These are phyloP conservation scores for Chrysoporthe deuterocubensis DNA, from an alignment of 2,329 filamentous ascomycete species.

Conservation along the genomic window DNA sequence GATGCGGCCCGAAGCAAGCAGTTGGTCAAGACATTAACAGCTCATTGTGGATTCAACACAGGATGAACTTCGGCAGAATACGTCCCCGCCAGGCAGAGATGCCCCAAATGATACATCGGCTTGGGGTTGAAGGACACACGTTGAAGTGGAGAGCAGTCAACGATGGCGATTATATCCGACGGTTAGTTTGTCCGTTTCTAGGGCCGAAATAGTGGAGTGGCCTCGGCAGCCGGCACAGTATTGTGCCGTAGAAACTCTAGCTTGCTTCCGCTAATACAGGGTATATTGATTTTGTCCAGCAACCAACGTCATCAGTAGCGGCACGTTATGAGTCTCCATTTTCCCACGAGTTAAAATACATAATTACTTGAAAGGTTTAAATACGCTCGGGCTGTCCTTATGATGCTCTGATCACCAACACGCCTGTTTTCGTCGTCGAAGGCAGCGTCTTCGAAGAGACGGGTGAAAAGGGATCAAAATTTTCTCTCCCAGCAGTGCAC, in stretches of 20 bases:
- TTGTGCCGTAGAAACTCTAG: conserved; percentile 22
- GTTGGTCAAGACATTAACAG: background rate
- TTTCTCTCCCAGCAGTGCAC: no score
- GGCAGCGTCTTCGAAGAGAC: background rate
- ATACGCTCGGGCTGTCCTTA: background rate
- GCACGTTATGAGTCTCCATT: conserved; percentile 22
- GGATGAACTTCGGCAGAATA: conserved; percentile 24
- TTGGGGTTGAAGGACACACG: background rate
- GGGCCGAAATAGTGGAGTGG: conserved; percentile 6
- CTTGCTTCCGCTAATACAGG: background rate
- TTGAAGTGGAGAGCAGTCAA: background rate
- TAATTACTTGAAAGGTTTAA: background rate
- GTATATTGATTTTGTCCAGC: conserved; percentile 15
- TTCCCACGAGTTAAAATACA: conserved; percentile 38
- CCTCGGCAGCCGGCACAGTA: conserved; percentile 27
- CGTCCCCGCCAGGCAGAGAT: background rate
- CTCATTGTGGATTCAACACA: conserved; percentile 15
- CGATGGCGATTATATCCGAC: conserved; percentile 20
- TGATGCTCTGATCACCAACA: background rate
- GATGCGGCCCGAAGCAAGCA: conserved; percentile 29
- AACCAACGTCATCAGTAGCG: conserved; percentile 13
- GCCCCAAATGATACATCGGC: background rate
- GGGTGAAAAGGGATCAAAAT: no score
- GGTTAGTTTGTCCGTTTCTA: background rate
- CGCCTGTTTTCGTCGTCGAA: background rate